Conservation (phyloP, 768 basidiomycete species). For the Leccinum uliginosum region DNA sequence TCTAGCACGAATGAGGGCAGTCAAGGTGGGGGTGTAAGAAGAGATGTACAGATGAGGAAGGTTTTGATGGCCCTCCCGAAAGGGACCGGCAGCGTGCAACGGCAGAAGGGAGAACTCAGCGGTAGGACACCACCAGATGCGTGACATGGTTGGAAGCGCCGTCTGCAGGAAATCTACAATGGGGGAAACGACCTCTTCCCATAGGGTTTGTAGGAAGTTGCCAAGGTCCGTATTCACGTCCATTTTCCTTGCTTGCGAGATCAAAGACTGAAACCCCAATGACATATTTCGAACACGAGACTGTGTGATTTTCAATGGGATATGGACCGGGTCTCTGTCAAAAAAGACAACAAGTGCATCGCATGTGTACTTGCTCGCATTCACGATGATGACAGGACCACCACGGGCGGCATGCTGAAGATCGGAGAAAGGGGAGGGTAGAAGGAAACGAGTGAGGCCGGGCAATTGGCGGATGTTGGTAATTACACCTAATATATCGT, state of each 20-base stretch:
- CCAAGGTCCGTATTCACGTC: neutral
- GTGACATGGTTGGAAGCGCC: neutral
- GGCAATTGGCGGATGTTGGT: neutral
- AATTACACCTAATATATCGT: neutral
- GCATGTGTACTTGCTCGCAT: neutral
- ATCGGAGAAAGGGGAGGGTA: neutral
- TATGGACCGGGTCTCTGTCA: neutral
- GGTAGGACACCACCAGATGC: neutral
- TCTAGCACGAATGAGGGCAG: neutral
- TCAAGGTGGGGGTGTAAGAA: neutral
- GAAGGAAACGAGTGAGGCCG: neutral
- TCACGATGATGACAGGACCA: neutral
- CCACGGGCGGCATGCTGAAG: neutral
- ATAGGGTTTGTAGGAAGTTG: neutral
- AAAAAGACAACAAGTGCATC: neutral
- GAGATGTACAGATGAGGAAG: neutral
- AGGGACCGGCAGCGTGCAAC: neutral
- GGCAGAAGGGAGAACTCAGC: neutral
- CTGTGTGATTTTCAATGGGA: neutral
- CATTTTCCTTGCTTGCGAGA: neutral
- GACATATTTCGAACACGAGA: neutral
- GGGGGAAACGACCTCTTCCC: neutral
- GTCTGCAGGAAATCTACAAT: neutral
- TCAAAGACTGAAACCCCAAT: neutral
- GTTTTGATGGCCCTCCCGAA: neutral